phyloP scores from a whole-genome alignment of 139 green algal species.

The Astrephomene gubernaculifera region DNA sequence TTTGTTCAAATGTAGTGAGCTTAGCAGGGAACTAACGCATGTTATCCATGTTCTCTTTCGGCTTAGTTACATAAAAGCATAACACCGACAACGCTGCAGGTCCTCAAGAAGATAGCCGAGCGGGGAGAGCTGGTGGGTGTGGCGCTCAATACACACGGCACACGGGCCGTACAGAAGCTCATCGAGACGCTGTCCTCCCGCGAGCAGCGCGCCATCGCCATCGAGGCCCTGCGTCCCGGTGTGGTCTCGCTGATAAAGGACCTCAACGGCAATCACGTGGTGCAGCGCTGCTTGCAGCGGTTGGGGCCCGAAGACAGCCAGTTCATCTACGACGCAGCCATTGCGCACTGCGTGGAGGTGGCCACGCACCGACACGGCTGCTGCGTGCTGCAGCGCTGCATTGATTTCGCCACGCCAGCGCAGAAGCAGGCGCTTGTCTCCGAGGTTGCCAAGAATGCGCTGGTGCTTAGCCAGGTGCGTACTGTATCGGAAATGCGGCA shows the following conservation, averaged over 20 bases:
- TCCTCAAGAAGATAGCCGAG: constrained; percentile 83
- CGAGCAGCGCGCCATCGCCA: constrained; percentile 85
- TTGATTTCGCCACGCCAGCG: constrained; percentile 91
- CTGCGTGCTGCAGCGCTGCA: constrained; percentile 99
- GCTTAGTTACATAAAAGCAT: too few relatives aligned
- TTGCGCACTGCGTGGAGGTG: constrained; percentile 90
- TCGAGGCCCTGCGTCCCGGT: constrained; percentile 81
- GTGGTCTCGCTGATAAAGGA: constrained; percentile 97
- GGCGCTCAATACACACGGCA: constrained; percentile 97
- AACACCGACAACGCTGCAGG: too few relatives aligned
- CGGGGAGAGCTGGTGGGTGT: constrained; percentile 86
- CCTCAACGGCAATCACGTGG: constrained; percentile 99
- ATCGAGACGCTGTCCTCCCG: constrained; percentile 87
- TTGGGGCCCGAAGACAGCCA: constrained; percentile 80
- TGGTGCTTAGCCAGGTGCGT: constrained; percentile 88
- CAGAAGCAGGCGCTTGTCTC: constrained; percentile 87
- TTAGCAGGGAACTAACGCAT: too few relatives aligned
- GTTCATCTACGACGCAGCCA: constrained; percentile 96
- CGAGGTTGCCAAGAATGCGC: constrained; percentile 85
- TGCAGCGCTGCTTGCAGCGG: constrained; percentile 96
- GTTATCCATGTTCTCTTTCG: too few relatives aligned
- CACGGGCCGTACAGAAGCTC: constrained; percentile 97
- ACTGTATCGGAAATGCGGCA: too few relatives aligned
- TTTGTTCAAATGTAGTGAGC: too few relatives aligned
- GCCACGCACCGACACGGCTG: constrained; percentile 98